Evolutionary conservation across 805 yeast genomes (phyloP).

Genomic region (Tetrapisispora taiwanensis): DNA sequence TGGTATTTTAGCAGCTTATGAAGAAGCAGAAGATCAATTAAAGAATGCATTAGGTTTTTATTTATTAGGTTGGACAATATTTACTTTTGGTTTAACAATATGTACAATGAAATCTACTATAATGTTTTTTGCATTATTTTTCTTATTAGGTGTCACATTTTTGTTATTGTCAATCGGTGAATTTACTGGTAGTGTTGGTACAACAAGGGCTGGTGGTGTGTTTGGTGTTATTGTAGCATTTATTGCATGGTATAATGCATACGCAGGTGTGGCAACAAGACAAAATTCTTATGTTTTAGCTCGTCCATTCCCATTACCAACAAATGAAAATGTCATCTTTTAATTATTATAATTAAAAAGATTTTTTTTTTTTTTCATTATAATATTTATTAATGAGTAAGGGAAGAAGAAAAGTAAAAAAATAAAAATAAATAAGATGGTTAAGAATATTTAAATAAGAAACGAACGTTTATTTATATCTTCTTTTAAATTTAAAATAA

Average conservation of each 20-base stretch:
- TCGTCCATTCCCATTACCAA: conserved; percentile 28
- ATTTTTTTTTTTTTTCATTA: neutral
- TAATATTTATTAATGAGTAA: too few relatives aligned
- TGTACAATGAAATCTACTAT: conserved; percentile 57
- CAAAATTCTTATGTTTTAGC: conserved; percentile 43
- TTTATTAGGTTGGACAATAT: conserved; percentile 52
- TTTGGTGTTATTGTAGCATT: conserved; percentile 53
- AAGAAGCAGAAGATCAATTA: conserved; percentile 27
- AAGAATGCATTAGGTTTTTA: conserved; percentile 49
- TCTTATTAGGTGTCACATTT: conserved; percentile 45
- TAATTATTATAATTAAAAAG: neutral
- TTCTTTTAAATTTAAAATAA: too few relatives aligned
- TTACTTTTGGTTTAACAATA: conserved; percentile 43
- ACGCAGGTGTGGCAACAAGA: conserved; percentile 54
- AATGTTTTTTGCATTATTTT: conserved; percentile 49
- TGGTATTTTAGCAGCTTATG: conserved; percentile 48
- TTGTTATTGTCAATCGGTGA: conserved; percentile 44
- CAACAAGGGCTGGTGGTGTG: conserved; percentile 51
- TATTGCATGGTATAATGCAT: conserved; percentile 62
- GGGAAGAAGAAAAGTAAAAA: too few relatives aligned
- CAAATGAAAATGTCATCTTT: conserved; percentile 8
- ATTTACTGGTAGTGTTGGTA: conserved; percentile 34
- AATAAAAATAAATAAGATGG: too few relatives aligned
- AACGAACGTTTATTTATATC: too few relatives aligned
- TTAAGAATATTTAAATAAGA: too few relatives aligned